phyloP scores from a whole-genome alignment of 2,329 filamentous ascomycete species.

The Huntiella moniliformis region DNA sequence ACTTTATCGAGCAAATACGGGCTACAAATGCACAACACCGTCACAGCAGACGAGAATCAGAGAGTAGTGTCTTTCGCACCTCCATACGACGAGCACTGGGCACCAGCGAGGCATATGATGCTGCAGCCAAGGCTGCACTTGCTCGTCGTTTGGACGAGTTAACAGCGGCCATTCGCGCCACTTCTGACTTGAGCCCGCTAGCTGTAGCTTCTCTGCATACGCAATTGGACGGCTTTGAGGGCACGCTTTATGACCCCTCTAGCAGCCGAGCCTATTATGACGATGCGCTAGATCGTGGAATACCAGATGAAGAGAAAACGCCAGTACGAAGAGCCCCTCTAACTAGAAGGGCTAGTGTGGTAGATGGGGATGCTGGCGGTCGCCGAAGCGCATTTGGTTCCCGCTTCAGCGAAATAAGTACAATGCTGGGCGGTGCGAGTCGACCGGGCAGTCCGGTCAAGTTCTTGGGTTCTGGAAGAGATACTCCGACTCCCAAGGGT shows the following conservation, averaged over 20 bases:
- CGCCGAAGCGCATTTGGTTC: conserved; percentile 4
- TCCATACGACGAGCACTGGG: conserved; percentile 9
- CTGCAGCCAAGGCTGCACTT: conserved; percentile 9
- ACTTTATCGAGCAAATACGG: conserved; percentile 2
- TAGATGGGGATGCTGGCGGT: background rate
- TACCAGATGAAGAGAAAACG: too few relatives aligned
- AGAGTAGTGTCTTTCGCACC: conserved; percentile 4
- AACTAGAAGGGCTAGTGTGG: too few relatives aligned
- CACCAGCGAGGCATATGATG: conserved; percentile 11
- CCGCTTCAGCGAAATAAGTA: conserved; percentile 8
- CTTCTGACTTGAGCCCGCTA: conserved; percentile 7
- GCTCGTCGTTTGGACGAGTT: conserved; percentile 10
- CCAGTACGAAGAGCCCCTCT: too few relatives aligned
- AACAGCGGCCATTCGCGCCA: conserved; percentile 7
- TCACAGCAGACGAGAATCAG: conserved; percentile 5
- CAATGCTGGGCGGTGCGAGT: conserved; percentile 4
- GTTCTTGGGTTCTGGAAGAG: background rate
- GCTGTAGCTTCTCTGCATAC: conserved; percentile 9
- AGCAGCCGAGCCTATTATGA: conserved; percentile 6
- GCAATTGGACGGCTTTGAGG: conserved; percentile 9
- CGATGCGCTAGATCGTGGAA: conserved; percentile 4
- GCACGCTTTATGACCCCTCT: conserved; percentile 6
- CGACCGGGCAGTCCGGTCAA: conserved; percentile 3
- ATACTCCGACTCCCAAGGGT: conserved; percentile 3
- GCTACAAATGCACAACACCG: conserved; percentile 3